Base-by-base conservation (phyloP, 2,329 filamentous ascomycete genomes). In the Ascomycota sp. region DNA sequence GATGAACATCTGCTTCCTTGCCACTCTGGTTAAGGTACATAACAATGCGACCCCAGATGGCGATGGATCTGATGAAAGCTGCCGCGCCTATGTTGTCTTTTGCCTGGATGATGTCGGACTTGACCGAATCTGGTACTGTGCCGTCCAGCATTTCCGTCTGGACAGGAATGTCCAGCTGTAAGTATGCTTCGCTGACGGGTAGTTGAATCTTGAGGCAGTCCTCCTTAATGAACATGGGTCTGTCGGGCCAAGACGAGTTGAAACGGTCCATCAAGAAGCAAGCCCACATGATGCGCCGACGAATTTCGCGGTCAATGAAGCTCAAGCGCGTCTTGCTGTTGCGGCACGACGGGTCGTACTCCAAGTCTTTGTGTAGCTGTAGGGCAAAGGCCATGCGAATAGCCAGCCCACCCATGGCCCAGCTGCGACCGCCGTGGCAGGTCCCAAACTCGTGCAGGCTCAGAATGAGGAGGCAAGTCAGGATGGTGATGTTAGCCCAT, bases 261-360 rank as follows among this genome's bases (percentile, higher is more conserved):
- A 94, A 94, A 0, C 86, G 73, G 48, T 98, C 89, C 85, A 95
- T 94, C 33, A 94, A 53, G 44, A 93, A 93, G 47, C 86, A 95
- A 9, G 85, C 80, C 89, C 89, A 98, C 86, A 98, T 95, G 3
- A 83, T 89, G 33, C 89, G 69, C 40, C 89, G 63, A 35, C 89
- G 69, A 31, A 95, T 94, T 49, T 98, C 89, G 20, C 82, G 75
- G 48, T 95, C 89, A 11, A 85, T 82, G 40, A 89, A 89, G 46
- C 82, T 93, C 30, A 89, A 64, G 36, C 76, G 69, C 2, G 65
- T 63, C 9, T 65, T 60, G 13, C 65, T 66, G 11, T 63, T 66
- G n/a, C 63, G 59, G n/a, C 65, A 65, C 23, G 69, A 53, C 0
- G 80, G 78, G 40, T 92, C 82, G 43, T 78, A 71, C 37, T 92